phyloP scores from a whole-genome alignment of 2,329 filamentous ascomycete genomes.

The Lachnellula cervina region DNA sequence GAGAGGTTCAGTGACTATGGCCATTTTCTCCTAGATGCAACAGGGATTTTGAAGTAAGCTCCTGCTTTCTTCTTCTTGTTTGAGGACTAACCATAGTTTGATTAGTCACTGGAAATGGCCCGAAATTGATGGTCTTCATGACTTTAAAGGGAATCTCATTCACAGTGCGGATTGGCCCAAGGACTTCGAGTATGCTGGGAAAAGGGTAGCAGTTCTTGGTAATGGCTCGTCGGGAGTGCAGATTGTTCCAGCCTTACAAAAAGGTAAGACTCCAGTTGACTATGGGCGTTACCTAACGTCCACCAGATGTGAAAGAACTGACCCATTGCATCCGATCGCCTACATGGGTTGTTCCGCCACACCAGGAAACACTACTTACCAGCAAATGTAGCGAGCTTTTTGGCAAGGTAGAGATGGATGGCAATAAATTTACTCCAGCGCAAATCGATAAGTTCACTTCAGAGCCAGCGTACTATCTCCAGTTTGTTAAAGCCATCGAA shows the following conservation, averaged over 20 bases:
- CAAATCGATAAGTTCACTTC: constrained; percentile 45
- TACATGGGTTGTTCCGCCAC: constrained; percentile 39
- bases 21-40: constrained; percentile 46
- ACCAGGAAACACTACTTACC: constrained; percentile 36
- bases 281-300: neutral
- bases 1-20: constrained; percentile 41
- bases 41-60: constrained; percentile 31
- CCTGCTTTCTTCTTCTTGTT: neutral
- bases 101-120: constrained; percentile 54
- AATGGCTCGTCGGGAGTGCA: constrained; percentile 49
- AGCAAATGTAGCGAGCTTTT: constrained; percentile 35
- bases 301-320: constrained; percentile 34
- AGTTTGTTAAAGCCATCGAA: constrained; percentile 45
- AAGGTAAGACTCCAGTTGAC: constrained; percentile 10
- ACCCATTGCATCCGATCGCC: constrained; percentile 41
- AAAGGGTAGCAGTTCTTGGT: constrained; percentile 46
- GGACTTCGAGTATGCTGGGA: constrained; percentile 41
- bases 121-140: constrained; percentile 50
- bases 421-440: constrained; percentile 41
- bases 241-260: constrained; percentile 42
- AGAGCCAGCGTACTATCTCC: constrained; percentile 42
- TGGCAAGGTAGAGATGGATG: constrained; percentile 34
- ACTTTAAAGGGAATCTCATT: constrained; percentile 44
- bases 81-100: neutral
- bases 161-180: constrained; percentile 59